Evolutionary conservation across 2,329 filamentous ascomycete species (phyloP).

Genomic region (Colletotrichum sp.): DNA sequence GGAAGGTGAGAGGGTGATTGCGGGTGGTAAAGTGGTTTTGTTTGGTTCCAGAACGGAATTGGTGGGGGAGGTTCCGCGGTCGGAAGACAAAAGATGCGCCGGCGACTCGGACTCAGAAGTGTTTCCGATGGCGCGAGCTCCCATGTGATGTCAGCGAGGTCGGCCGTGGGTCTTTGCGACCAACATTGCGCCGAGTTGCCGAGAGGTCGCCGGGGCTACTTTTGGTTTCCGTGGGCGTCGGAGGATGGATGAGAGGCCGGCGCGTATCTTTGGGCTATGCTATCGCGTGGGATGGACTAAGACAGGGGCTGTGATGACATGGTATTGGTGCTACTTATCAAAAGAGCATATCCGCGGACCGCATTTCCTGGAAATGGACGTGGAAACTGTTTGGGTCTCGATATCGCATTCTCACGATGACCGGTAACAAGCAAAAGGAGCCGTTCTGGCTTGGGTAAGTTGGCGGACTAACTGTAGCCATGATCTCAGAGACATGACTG

Average conservation of each 20-base stretch:
- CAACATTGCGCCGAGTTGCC: slow-evolving; percentile 13
- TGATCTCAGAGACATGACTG: not conserved
- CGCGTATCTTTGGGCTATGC: not conserved
- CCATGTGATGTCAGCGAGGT: slow-evolving; percentile 17
- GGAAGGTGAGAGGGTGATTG: not conserved
- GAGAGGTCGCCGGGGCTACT: slow-evolving; percentile 8
- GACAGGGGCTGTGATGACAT: not conserved
- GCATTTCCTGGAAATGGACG: not conserved
- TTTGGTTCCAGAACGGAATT: not conserved
- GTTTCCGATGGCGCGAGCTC: not conserved
- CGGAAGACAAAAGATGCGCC: slow-evolving; percentile 13
- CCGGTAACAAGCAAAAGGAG: slow-evolving; percentile 36
- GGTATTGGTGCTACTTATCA: not conserved
- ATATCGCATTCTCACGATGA: not conserved
- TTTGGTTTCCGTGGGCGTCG: not conserved
- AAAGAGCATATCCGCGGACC: not conserved
- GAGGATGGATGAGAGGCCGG: not conserved
- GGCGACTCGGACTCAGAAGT: not conserved
- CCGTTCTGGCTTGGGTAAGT: slow-evolving; percentile 50
- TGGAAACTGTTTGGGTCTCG: not conserved
- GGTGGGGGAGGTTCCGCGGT: slow-evolving; percentile 3
- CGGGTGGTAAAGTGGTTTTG: slow-evolving; percentile 12
- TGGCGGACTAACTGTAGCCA: fast-evolving
- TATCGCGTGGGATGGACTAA: not conserved
- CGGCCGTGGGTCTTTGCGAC: not conserved